Percentiles rank a stretch among this genome's conserved stretches.
Conservation (phyloP, 768 basidiomycete genomes). For the Melanogaster broomeanus region DNA sequence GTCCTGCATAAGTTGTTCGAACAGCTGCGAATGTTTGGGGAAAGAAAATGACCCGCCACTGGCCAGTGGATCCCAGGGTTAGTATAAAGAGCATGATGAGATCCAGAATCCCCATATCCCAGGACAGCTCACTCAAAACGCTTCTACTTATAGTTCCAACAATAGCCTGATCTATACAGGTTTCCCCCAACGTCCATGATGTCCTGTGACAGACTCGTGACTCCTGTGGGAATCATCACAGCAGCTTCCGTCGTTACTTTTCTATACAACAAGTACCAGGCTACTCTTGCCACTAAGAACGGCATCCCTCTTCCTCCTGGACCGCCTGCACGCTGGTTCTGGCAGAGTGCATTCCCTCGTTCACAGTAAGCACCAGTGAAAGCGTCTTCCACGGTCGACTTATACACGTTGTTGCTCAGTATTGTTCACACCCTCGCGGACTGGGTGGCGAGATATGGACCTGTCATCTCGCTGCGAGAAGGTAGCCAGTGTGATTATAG, state of each 20-base stretch:
- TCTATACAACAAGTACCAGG: neutral
- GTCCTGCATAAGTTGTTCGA: too few relatives aligned
- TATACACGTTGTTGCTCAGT: neutral
- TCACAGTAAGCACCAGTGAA: neutral
- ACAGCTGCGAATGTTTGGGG: too few relatives aligned
- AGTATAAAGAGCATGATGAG: too few relatives aligned
- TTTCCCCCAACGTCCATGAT: too few relatives aligned
- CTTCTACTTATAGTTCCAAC: too few relatives aligned
- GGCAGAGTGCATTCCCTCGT: conserved; percentile 13
- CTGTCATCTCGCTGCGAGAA: conserved; percentile 52
- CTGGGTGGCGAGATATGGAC: conserved; percentile 57
- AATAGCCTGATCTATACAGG: too few relatives aligned
- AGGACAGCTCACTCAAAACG: too few relatives aligned
- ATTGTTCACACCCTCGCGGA: conserved; percentile 37
- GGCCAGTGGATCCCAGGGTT: too few relatives aligned
- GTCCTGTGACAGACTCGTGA: too few relatives aligned
- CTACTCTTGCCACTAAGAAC: neutral
- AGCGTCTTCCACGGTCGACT: neutral
- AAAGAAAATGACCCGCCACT: too few relatives aligned
- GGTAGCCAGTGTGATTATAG: conserved; percentile 31
- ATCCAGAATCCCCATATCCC: too few relatives aligned
- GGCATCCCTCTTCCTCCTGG: conserved; percentile 18
- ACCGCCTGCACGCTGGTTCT: conserved; percentile 16
- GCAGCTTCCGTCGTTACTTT: neutral
- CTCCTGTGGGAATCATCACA: neutral